Evolutionary conservation across 1,284 basidiomycete species (phyloP), one percentile per base, ranked within the genome.

Genomic region (Microbotryomycetes sp.): DNA sequence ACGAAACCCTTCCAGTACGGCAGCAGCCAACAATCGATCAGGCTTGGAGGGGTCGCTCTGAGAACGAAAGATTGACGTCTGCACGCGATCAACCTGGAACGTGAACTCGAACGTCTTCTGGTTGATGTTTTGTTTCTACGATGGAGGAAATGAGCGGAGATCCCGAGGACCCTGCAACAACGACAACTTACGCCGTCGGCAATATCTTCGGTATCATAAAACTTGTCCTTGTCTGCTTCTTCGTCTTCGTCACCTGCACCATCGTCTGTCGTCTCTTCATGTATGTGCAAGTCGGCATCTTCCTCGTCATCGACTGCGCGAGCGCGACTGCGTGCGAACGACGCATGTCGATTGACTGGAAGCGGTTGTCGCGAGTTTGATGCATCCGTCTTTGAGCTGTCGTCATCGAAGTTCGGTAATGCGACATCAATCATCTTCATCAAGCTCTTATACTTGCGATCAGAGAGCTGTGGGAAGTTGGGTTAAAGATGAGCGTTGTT

Each of bases 381-480:
- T 64, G 60, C 52, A 3, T 30, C 57, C 5, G 53, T 72, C 64
- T 50, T 41, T 28, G 73, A 71, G 26, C 73, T 69, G 31, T 80
- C 81, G 49, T 85, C 81, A 54, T 81, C 87, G 70, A 97, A 87
- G 60, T 86, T 83, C 3, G 96, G 96, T 45, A 99, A 85, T 29
- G 87, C 85, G 13, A 92, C 87, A 70, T 97, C 92, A 71, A 98
- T 85, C 65, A 98, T 81, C 21, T 88, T 84, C 89, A 98, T 92
- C 49, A 98, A 78, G 3, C 87, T 84, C 76, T 94, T 91, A 78
- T 99, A 99, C 76, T 98, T 99, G 24, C 82, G 81, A 70, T 98
- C 96, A 5, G 96, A 98, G 51, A 68, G 56, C 62, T 64, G 46
- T 4, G 18, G 16, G 16, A 4, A n/a, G 24, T 3, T 13, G 21